Percentiles rank a stretch among this genome's conserved stretches.
phyloP scores from a whole-genome alignment of 371 early-diverging fungal species.

The Syncephalastrum contaminatum region DNA sequence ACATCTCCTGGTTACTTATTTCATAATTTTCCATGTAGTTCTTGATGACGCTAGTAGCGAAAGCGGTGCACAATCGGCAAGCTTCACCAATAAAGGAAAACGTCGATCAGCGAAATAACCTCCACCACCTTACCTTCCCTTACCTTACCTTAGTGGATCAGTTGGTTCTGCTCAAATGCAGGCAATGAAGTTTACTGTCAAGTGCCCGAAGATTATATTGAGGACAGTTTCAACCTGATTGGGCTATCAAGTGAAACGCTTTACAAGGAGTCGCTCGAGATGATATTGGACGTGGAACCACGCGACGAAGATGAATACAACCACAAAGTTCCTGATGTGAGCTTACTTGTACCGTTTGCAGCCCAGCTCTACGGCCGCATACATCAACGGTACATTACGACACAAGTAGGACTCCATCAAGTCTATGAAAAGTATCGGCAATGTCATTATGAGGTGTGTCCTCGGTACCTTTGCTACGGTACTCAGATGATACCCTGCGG shows the following conservation, averaged over 20 bases:
- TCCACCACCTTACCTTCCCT: too few relatives aligned
- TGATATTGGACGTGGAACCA: slow-evolving; percentile 84
- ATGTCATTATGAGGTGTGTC: slow-evolving; percentile 85
- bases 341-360: slow-evolving; percentile 46
- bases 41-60: too few relatives aligned
- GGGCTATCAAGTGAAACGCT: slow-evolving; percentile 79
- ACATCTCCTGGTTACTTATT: too few relatives aligned
- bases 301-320: slow-evolving; percentile 44
- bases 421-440: slow-evolving; percentile 76
- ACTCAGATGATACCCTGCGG: slow-evolving; percentile 82
- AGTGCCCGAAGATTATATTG: slow-evolving; percentile 81
- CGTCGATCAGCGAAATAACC: too few relatives aligned
- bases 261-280: slow-evolving; percentile 77
- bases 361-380: slow-evolving; percentile 78
- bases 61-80: too few relatives aligned
- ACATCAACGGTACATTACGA: slow-evolving; percentile 80
- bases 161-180: slow-evolving; percentile 84
- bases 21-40: too few relatives aligned
- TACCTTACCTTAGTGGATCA: slow-evolving; percentile 66
- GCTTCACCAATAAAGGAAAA: too few relatives aligned
- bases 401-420: slow-evolving; percentile 69
- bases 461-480: slow-evolving; percentile 73
- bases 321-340: slow-evolving; percentile 40
- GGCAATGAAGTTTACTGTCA: slow-evolving; percentile 82
- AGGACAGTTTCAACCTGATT: slow-evolving; percentile 92